Percentiles rank a stretch among this genome's conserved stretches.
Conservation (phyloP, 768 basidiomycete species). For the Termitomyces sp. region DNA sequence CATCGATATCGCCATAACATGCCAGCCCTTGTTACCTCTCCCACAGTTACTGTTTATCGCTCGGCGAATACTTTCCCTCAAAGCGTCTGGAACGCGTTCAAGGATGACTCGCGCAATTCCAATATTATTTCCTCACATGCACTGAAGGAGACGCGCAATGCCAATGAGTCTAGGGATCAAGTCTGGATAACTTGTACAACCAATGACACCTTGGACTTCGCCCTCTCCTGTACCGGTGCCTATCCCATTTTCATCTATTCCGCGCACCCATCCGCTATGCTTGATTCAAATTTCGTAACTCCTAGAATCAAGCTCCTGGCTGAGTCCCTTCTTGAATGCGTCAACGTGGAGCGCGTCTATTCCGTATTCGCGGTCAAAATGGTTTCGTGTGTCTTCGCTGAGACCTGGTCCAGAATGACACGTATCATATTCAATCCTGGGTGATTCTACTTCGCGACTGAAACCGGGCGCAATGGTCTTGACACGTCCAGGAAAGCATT, state of each 20-base stretch:
- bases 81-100: slow-evolving; percentile 24
- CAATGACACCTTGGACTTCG: background rate
- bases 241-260: slow-evolving; percentile 13
- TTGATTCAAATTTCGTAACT: background rate
- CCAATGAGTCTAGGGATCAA: slow-evolving; percentile 3
- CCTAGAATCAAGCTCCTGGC: slow-evolving; percentile 4
- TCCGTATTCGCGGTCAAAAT: slow-evolving; percentile 7
- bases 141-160: slow-evolving; percentile 4
- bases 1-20: background rate
- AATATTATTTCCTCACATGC: slow-evolving; percentile 20
- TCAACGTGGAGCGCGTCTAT: slow-evolving; percentile 5
- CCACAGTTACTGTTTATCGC: slow-evolving; percentile 10
- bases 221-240: slow-evolving; percentile 9
- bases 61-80: slow-evolving; percentile 26
- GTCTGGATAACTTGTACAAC: slow-evolving; percentile 34
- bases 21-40: background rate
- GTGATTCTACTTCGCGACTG: slow-evolving; percentile 52
- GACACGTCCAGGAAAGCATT: slow-evolving; percentile 14
- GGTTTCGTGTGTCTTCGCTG: slow-evolving; percentile 4
- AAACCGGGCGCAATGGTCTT: slow-evolving; percentile 45
- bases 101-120: slow-evolving; percentile 20
- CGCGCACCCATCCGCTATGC: background rate
- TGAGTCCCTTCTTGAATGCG: background rate
- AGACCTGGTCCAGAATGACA: slow-evolving; percentile 1
- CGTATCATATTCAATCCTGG: slow-evolving; percentile 39